Base-by-base conservation (phyloP, 257 asterid genomes). In the Gardenia jasminoides region DNA sequence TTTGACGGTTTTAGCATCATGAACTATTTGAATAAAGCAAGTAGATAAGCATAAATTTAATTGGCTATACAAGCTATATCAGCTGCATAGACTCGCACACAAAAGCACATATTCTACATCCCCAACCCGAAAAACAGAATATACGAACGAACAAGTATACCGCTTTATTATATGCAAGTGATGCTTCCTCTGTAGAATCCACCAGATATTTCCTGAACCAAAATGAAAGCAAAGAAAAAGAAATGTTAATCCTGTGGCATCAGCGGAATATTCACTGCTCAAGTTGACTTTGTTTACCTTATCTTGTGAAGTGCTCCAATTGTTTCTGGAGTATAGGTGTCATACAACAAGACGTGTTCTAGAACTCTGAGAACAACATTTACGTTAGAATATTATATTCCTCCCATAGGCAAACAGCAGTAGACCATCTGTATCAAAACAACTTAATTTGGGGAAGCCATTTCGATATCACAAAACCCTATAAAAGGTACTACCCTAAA, bases 131-230 rank as follows among this genome's bases (percentile, higher is more conserved):
- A 44, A 65, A 59, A 30, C 46, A 66, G 17, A 76, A 48, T 64
- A 62, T 65, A 69, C 69, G 80, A 66, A 82, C 75, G 83, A 86
- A 82, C 41, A n/a, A n/a, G n/a, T 80, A 56, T 91, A 93, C 99
- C 81, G 97, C 99, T 93, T 93, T 96, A 84, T 93, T 94, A 80
- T 96, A 93, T 64, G 99, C 96, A 84, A 93, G 95, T 44, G 97
- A 93, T 84, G 98, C 97, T 83, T 96, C 98, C 81, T 96, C 99
- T 19, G 97, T 91, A 72, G 99, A 90, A 78, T 96, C 99, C 76
- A 91, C 88, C 90, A 96, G 83, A 87, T 88, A 91, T 83, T 96
- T 92, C 93, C 98, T 96, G 86, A 72, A 72, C 78, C 62, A 80
- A 75, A 75, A 16, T 36, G 30, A 65, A 61, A 75, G 52, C 72